These are phyloP conservation scores for Chaetomium fimeti DNA, from an alignment of 495 filamentous ascomycete genomes.

Conservation along the genomic window DNA sequence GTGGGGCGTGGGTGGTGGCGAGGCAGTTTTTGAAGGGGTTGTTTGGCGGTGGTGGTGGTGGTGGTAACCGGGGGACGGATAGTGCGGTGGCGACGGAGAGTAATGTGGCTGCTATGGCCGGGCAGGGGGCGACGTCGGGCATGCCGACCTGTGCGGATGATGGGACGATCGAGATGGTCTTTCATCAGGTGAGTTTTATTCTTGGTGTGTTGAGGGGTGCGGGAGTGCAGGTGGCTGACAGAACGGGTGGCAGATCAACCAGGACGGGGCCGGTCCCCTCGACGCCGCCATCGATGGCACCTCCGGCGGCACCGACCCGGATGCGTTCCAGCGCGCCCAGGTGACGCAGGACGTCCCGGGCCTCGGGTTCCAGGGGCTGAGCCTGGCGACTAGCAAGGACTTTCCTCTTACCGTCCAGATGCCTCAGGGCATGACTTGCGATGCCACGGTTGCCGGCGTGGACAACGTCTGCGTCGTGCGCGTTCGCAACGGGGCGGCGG, in stretches of 20 bases:
- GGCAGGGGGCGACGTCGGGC: constrained; percentile 43
- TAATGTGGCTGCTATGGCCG: constrained; percentile 44
- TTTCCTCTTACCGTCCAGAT: constrained; percentile 59
- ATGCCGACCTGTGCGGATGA: constrained; percentile 55
- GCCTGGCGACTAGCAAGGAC: constrained; percentile 50
- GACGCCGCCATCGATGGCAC: constrained; percentile 52
- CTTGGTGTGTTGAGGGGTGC: no score
- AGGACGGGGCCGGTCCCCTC: constrained; percentile 53
- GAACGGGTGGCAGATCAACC: constrained; percentile 50
- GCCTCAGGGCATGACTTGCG: constrained; percentile 61
- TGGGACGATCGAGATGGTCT: constrained; percentile 57
- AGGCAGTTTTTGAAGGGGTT: constrained; percentile 25
- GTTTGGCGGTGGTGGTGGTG: constrained; percentile 23
- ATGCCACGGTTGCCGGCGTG: constrained; percentile 51
- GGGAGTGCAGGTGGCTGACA: neutral
- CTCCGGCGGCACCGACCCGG: constrained; percentile 53
- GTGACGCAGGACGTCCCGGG: constrained; percentile 61
- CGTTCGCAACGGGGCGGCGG: constrained; percentile 54
- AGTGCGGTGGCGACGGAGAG: constrained; percentile 42
- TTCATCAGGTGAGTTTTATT: constrained; percentile 24
- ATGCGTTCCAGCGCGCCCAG: constrained; percentile 54
- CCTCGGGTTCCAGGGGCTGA: constrained; percentile 49
- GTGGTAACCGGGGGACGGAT: constrained; percentile 25
- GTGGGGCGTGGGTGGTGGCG: neutral
- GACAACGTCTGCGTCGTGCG: constrained; percentile 58